phyloP scores from a whole-genome alignment of 2,329 filamentous ascomycete species.

The Akanthomyces uredinophilus region DNA sequence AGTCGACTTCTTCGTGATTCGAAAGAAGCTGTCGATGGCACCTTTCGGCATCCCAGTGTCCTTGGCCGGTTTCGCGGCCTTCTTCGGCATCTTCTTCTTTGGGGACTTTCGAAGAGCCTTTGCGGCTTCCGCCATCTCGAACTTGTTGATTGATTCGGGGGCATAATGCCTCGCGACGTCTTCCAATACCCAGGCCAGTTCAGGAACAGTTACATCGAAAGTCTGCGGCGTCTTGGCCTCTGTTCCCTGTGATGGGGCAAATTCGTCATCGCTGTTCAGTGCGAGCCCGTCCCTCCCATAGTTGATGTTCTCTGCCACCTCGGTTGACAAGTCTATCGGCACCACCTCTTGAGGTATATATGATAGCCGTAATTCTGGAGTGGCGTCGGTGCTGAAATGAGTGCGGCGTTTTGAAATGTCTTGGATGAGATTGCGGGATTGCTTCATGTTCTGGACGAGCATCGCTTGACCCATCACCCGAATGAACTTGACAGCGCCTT shows the following conservation, averaged over 20 bases:
- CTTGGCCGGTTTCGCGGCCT: slow-evolving; percentile 9
- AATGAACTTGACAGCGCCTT: slow-evolving; percentile 80
- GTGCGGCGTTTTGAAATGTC: slow-evolving; percentile 61
- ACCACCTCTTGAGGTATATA: slow-evolving; percentile 74
- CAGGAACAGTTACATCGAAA: slow-evolving; percentile 62
- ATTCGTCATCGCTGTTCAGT: slow-evolving; percentile 63
- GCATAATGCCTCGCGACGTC: slow-evolving; percentile 24
- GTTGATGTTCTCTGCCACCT: slow-evolving; percentile 57
- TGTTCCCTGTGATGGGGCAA: slow-evolving; percentile 37
- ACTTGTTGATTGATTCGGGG: slow-evolving; percentile 23
- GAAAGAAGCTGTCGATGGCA: slow-evolving; percentile 38
- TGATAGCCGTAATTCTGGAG: slow-evolving; percentile 71
- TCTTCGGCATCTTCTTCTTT: slow-evolving; percentile 22
- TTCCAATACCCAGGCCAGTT: slow-evolving; percentile 41
- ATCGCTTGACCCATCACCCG: slow-evolving; percentile 73
- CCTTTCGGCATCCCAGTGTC: slow-evolving; percentile 20
- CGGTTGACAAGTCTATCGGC: slow-evolving; percentile 66
- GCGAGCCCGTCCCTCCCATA: slow-evolving; percentile 51
- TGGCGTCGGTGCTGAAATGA: slow-evolving; percentile 70
- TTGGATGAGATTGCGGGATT: slow-evolving; percentile 26
- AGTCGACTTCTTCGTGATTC: slow-evolving; percentile 31
- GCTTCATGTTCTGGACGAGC: slow-evolving; percentile 53
- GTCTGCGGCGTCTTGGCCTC: slow-evolving; percentile 27
- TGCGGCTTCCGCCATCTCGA: slow-evolving; percentile 22
- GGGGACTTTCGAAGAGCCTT: slow-evolving; percentile 22